Base-by-base conservation (phyloP, 495 filamentous ascomycete species). In the Penicillium cataractarum region DNA sequence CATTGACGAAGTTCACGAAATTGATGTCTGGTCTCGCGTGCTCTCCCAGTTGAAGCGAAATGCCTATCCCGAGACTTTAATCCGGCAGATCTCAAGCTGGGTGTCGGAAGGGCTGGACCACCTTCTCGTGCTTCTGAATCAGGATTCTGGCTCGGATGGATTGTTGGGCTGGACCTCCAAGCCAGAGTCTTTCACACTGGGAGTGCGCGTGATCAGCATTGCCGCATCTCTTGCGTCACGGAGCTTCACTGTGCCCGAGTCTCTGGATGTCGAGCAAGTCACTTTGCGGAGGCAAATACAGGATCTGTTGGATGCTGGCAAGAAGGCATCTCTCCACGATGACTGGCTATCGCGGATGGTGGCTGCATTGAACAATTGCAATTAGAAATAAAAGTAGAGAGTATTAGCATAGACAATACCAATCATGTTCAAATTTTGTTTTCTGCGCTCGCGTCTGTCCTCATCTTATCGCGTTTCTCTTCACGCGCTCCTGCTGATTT, bases 1-100 rank as follows among this genome's bases (percentile, higher is more conserved):
- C 70, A 79, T 95, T 53, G 93, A 97, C 66, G 85, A 90, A 52
- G 84, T 91, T 3, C 74, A 83, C 8, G 93, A 97, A 74, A 78
- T 85, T 1, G 78, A 80, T 22, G 56, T 83, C 13, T 97, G 93
- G 93, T 74, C 80, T 3, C 58, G 68, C 7, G 75, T 82, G 13
- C 78, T 90, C 10, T 37, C 65, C 7, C 52, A 60, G 0, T 55
- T 86, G 33, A 63, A 54, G 9, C 57, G 55, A 42, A 31, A 52
- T 19, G 61, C 72, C 1, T 75, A 64, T 49, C 65, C 72, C 5
- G 52, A 72, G n/a, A 33, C 32, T 3, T 44, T 76, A 19, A 27
- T 78, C 5, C 39, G 63, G 9, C 58, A 74, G 1, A 63, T 87
- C 2, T 66, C 63, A 6, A 44, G 42, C 26, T 93, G 91, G 90